These are phyloP conservation scores for Penicillium fuscoglaucum DNA, from an alignment of 2,329 filamentous ascomycete genomes.

Conservation along the genomic window DNA sequence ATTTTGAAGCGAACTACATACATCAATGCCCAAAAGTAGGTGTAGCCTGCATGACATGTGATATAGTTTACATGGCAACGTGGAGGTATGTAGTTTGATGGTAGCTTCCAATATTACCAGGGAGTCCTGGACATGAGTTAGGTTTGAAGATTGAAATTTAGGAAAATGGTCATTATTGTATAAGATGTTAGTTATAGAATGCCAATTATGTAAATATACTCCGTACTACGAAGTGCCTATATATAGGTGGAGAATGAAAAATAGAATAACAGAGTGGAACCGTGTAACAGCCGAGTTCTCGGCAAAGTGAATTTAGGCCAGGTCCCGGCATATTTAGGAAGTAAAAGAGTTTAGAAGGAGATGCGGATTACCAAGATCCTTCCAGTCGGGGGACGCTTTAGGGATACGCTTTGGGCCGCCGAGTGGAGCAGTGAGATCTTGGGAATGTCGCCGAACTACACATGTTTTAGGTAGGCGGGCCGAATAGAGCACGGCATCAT, in stretches of 20 bases:
- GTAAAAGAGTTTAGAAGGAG: not conserved
- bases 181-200: too few species aligned
- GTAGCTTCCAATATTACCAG: not conserved
- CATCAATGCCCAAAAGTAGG: not conserved
- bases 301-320: too few species aligned
- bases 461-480: not conserved
- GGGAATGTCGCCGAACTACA: not conserved
- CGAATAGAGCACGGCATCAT: not conserved
- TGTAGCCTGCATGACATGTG: not conserved
- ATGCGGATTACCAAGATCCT: not conserved
- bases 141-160: not conserved
- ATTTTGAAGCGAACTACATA: not conserved
- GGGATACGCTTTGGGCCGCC: not conserved
- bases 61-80: not conserved
- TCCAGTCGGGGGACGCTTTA: not conserved
- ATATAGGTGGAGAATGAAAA: not conserved
- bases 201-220: too few species aligned
- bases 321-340: not conserved
- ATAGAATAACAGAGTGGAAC: not conserved
- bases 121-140: not conserved
- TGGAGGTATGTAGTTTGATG: not conserved
- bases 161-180: not conserved
- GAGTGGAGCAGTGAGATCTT: not conserved
- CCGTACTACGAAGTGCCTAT: too few species aligned
- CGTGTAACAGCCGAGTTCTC: not conserved